Percentiles rank a stretch among this genome's conserved stretches.
Conservation (phyloP, 2,329 filamentous ascomycete species). For the Colletotrichum musicola region DNA sequence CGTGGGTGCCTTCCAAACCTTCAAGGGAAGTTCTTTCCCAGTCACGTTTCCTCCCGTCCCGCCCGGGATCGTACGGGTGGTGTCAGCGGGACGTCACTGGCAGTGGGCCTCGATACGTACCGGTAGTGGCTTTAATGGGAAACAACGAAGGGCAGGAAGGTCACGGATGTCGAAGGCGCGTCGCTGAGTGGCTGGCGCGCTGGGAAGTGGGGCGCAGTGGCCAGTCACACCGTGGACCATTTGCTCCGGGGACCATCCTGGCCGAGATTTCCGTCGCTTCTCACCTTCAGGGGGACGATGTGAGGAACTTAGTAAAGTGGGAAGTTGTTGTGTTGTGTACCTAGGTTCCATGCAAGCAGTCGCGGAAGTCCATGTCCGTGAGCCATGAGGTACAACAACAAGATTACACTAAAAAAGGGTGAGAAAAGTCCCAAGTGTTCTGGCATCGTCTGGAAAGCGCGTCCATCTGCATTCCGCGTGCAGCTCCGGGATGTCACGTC, state of each 20-base stretch:
- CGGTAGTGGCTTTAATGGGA: not conserved
- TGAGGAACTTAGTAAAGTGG: too few species aligned
- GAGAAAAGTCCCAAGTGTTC: not conserved
- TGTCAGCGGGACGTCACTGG: conserved; percentile 37
- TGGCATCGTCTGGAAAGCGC: conserved; percentile 33
- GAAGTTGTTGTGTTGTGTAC: too few species aligned
- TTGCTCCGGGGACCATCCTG: conserved; percentile 27
- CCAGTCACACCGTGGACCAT: conserved; percentile 16
- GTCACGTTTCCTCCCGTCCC: not conserved
- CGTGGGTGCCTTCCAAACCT: not conserved
- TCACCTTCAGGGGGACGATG: not conserved
- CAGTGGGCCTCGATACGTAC: conserved; percentile 14
- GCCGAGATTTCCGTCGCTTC: conserved; percentile 16
- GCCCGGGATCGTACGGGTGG: conserved; percentile 12
- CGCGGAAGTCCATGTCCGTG: not conserved
- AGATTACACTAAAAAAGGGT: not conserved
- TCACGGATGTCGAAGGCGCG: conserved; percentile 18
- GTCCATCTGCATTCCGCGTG: conserved; percentile 5
- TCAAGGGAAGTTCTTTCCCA: too few species aligned
- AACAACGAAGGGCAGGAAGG: not conserved
- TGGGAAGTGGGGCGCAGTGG: not conserved
- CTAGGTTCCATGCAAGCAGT: too few species aligned
- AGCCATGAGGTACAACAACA: not conserved
- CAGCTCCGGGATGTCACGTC: conserved; percentile 24
- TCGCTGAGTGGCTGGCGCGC: conserved; percentile 7